Base-by-base conservation (phyloP, 129 eudicot genomes). In the Flaveria bidentis region DNA sequence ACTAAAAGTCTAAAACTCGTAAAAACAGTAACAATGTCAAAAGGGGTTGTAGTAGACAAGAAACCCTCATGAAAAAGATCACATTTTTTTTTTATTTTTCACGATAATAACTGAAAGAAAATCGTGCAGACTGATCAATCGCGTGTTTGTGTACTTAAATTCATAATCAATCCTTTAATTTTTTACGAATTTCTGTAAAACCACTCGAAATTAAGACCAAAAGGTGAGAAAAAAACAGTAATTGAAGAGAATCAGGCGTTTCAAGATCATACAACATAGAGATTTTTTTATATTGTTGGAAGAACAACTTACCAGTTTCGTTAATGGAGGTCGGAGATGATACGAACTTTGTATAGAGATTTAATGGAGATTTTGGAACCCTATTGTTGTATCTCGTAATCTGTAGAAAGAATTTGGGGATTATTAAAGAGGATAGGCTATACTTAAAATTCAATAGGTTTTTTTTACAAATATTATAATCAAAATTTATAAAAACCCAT, bases 221-320 rank as follows among this genome's bases (percentile, higher is more conserved):
- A 33, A 30, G 10, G n/a, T 72, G 1, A 9, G 4, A 8, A 36
- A 1, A 5, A 36, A 36, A 73, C 44, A 41, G 39, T 23, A 41
- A 73, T 56, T 8, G 44, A 2, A 36, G 68, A 44, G 52, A 57
- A 41, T 42, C 26, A 9, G 11, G 23, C 44, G 55, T 14, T 73
- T 57, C 62, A 18, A 18, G 62, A 55, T 1, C 26, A 55, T 18
- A 8, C 13, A 6, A 3, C 58, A 33, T 50, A 50, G 8, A 50
- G 16, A n/a, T 1, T 0, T 4, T 50, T 50, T 50, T 50, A 50
- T 50, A 50, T 50, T 17, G 55, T 50, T 50, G 55, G 50, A 33
- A 25, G 63, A 28, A 49, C 50, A 55, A 2, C n/a, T 13, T 28
- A 64, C 73, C 42, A 63, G 65, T 11, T 76, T 51, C 53, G 50